Evolutionary conservation across 495 filamentous ascomycete species (phyloP).

Genomic region (Neurospora sp.): DNA sequence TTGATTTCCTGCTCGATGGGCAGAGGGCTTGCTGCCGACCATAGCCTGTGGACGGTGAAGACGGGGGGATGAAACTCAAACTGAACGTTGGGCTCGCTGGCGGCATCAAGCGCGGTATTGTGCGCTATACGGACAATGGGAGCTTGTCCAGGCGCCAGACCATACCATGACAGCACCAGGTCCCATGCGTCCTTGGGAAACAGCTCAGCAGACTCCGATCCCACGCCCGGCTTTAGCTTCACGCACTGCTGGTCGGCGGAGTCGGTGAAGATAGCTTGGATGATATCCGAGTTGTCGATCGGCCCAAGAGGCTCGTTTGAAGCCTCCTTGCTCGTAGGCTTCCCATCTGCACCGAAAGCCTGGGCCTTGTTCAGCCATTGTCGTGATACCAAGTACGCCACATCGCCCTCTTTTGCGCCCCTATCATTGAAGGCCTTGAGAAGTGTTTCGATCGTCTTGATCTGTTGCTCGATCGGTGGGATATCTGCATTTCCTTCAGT

Average conservation of each 20-base stretch:
- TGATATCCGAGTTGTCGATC: conserved; percentile 76
- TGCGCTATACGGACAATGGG: conserved; percentile 68
- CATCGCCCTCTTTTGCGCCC: conserved; percentile 54
- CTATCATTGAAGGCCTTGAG: conserved; percentile 39
- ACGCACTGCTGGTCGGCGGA: conserved; percentile 50
- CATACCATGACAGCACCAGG: conserved; percentile 71
- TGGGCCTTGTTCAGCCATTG: conserved; percentile 70
- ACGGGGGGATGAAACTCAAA: conserved; percentile 81
- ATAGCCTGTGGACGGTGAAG: conserved; percentile 75
- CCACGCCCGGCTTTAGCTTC: conserved; percentile 63
- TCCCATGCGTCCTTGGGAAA: conserved; percentile 76
- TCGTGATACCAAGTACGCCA: conserved; percentile 68
- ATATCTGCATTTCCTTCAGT: conserved; percentile 11
- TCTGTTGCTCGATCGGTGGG: conserved; percentile 68
- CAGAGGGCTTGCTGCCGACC: conserved; percentile 40
- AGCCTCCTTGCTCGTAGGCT: conserved; percentile 48
- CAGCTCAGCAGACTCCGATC: conserved; percentile 62
- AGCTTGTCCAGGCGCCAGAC: conserved; percentile 56
- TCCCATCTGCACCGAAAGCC: conserved; percentile 48
- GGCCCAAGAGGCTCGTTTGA: conserved; percentile 61
- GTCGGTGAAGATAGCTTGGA: conserved; percentile 38
- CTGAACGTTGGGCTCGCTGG: conserved; percentile 52
- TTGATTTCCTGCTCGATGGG: conserved; percentile 50
- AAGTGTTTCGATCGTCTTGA: conserved; percentile 58
- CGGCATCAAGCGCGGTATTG: conserved; percentile 54